Percentiles rank a stretch among this genome's conserved stretches.
phyloP scores from a whole-genome alignment of 139 green algal genomes.

The Trebouxia sp. region DNA sequence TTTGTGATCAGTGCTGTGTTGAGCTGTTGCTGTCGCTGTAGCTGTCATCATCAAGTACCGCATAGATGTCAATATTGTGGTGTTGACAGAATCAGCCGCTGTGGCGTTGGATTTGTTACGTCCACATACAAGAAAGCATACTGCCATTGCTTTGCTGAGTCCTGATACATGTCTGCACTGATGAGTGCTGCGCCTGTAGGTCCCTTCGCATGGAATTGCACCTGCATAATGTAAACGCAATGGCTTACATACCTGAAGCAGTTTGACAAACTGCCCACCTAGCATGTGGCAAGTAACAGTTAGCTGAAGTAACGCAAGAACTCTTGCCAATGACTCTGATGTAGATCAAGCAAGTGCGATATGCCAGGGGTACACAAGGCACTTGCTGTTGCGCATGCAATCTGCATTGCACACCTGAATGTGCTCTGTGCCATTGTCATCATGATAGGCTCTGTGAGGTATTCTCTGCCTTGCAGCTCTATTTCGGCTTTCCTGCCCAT shows the following conservation, averaged over 20 bases:
- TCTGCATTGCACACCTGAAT: constrained; percentile 62
- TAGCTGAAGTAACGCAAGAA: background rate
- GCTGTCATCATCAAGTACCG: too few relatives aligned
- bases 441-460: constrained; percentile 85
- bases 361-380: background rate
- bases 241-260: background rate
- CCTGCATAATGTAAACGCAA: constrained; percentile 40
- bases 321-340: background rate
- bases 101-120: constrained; percentile 35
- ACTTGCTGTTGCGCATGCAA: background rate
- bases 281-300: background rate
- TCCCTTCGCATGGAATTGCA: constrained; percentile 83
- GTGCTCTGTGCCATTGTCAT: constrained; percentile 81
- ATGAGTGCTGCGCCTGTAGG: constrained; percentile 71
- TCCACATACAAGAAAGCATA: constrained; percentile 87
- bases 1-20: too few relatives aligned
- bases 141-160: constrained; percentile 64
- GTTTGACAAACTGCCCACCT: background rate
- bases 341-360: background rate
- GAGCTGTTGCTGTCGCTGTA: too few relatives aligned
- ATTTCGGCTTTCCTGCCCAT: constrained; percentile 80
- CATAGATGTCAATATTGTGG: constrained; percentile 24
- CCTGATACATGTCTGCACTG: constrained; percentile 86
- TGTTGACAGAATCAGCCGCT: background rate
- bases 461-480: constrained; percentile 87